phyloP scores from a whole-genome alignment of 2,329 filamentous ascomycete species.

The Clonostachys rhizophaga region DNA sequence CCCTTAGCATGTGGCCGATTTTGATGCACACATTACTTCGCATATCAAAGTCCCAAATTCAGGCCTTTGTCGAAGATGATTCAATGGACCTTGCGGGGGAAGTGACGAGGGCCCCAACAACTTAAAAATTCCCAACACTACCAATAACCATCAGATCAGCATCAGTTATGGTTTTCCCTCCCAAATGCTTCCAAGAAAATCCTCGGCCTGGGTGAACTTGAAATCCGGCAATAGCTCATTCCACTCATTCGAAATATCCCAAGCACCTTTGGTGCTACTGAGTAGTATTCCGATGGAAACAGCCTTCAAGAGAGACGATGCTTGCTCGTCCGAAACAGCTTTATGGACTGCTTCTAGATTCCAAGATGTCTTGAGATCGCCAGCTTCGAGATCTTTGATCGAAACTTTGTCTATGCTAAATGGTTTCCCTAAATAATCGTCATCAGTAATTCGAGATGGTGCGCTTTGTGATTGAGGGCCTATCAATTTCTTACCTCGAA shows the following conservation, averaged over 20 bases:
- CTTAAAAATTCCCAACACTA: no score
- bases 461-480: not conserved
- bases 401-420: conserved; percentile 11
- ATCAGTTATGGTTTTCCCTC: not conserved
- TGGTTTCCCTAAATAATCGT: conserved; percentile 6
- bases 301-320: not conserved
- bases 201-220: not conserved
- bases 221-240: not conserved
- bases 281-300: not conserved
- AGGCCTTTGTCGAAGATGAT: no score
- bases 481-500: conserved; percentile 28
- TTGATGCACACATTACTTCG: no score
- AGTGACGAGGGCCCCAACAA: no score
- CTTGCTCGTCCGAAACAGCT: not conserved
- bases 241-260: not conserved
- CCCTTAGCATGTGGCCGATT: no score
- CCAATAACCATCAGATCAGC: no score
- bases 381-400: conserved; percentile 10
- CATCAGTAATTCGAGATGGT: not conserved
- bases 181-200: not conserved
- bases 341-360: not conserved
- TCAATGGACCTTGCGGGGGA: no score
- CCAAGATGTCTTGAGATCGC: conserved; percentile 14
- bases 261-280: not conserved
- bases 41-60: no score